Conservation (phyloP, 1,139 yeast genomes). For the Blastobotrys indianensis region DNA sequence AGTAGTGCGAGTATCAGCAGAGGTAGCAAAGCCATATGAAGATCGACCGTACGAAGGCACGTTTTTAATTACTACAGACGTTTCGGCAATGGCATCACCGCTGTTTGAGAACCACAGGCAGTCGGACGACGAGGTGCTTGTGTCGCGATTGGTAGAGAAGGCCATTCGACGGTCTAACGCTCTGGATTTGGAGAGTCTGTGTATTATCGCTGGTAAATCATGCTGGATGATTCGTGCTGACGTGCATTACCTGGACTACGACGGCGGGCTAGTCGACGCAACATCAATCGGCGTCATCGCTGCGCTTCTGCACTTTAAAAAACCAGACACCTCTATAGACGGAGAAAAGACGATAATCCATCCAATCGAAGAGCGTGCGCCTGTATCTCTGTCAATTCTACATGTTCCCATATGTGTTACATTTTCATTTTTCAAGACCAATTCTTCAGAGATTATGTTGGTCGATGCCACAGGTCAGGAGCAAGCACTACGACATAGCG, state of each 20-base stretch:
- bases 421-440: slow-evolving; percentile 64
- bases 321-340: slow-evolving; percentile 74
- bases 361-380: slow-evolving; percentile 70
- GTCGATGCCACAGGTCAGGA: slow-evolving; percentile 77
- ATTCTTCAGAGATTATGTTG: slow-evolving; percentile 51
- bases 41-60: slow-evolving; percentile 94
- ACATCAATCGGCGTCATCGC: slow-evolving; percentile 88
- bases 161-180: slow-evolving; percentile 88
- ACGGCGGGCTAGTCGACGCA: slow-evolving; percentile 88
- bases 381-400: slow-evolving; percentile 75
- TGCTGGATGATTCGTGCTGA: slow-evolving; percentile 92
- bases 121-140: slow-evolving; percentile 71
- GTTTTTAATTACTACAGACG: slow-evolving; percentile 77
- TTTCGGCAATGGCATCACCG: slow-evolving; percentile 84
- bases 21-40: slow-evolving; percentile 75
- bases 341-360: slow-evolving; percentile 71
- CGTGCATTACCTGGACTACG: slow-evolving; percentile 79
- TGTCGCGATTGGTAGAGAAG: slow-evolving; percentile 79
- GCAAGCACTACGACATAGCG: slow-evolving; percentile 71
- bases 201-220: slow-evolving; percentile 84
- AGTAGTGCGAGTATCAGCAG: slow-evolving; percentile 73
- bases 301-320: slow-evolving; percentile 72
- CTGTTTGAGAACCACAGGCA: slow-evolving; percentile 68
- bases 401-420: slow-evolving; percentile 93
- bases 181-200: slow-evolving; percentile 79